These are phyloP conservation scores for Tylopilus intermedius DNA, from an alignment of 768 basidiomycete genomes.

Conservation along the genomic window DNA sequence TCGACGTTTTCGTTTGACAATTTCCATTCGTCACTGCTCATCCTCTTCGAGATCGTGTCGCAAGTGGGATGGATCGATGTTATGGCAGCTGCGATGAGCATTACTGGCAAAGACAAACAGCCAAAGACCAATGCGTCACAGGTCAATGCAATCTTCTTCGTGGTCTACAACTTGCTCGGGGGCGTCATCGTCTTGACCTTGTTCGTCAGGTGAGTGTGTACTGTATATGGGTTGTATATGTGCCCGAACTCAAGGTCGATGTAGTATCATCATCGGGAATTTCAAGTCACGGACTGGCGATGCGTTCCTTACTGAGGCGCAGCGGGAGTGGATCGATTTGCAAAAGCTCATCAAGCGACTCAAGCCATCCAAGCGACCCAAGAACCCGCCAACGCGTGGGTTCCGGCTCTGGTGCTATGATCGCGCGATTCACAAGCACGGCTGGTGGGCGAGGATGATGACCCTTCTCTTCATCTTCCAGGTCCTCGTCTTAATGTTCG, in stretches of 20 bases:
- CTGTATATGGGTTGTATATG: not conserved
- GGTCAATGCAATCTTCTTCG: slow-evolving; percentile 84
- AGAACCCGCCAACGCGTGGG: slow-evolving; percentile 44
- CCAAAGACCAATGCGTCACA: slow-evolving; percentile 69
- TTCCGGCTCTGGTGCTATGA: slow-evolving; percentile 87
- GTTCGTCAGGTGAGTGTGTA: slow-evolving; percentile 69
- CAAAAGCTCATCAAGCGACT: slow-evolving; percentile 88
- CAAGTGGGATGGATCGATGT: slow-evolving; percentile 96
- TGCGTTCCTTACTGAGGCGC: slow-evolving; percentile 79
- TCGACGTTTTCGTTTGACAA: slow-evolving; percentile 84
- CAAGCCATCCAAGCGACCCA: slow-evolving; percentile 78
- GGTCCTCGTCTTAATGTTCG: slow-evolving; percentile 54
- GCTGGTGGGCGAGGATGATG: slow-evolving; percentile 84
- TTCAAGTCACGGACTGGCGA: slow-evolving; percentile 83
- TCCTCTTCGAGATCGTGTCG: slow-evolving; percentile 96
- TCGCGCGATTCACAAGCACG: slow-evolving; percentile 84
- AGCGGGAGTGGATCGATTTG: slow-evolving; percentile 91
- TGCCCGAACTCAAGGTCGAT: slow-evolving; percentile 11
- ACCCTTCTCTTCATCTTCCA: slow-evolving; percentile 81
- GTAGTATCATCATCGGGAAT: slow-evolving; percentile 91
- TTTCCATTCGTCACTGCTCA: slow-evolving; percentile 77
- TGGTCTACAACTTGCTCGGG: slow-evolving; percentile 88
- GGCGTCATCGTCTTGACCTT: slow-evolving; percentile 86
- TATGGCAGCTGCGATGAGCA: slow-evolving; percentile 72
- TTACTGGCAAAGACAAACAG: slow-evolving; percentile 65